Percentiles rank a stretch among this genome's conserved stretches.
phyloP scores from a whole-genome alignment of 768 basidiomycete genomes.

The Russula brevipes region DNA sequence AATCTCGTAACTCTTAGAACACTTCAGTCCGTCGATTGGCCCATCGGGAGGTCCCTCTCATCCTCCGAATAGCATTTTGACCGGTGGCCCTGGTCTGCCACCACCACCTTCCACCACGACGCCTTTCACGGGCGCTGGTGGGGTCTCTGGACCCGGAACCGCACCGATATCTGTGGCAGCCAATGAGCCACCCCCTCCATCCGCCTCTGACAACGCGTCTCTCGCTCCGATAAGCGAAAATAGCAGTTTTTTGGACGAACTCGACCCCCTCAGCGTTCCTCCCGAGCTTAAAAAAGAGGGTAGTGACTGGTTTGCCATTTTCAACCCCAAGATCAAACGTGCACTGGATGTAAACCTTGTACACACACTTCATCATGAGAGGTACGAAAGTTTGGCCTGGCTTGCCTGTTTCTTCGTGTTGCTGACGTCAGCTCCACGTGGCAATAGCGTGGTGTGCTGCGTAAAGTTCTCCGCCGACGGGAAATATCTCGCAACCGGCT shows the following conservation, averaged over 20 bases:
- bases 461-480: conserved; percentile 94
- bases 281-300: conserved; percentile 68
- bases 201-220: conserved; percentile 4
- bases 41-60: conserved; percentile 19
- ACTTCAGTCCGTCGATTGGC: conserved; percentile 25
- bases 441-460: conserved; percentile 71
- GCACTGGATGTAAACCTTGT: conserved; percentile 73
- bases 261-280: conserved; percentile 43
- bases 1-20: conserved; percentile 16
- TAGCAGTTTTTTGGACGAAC: conserved; percentile 43
- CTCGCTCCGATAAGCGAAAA: conserved; percentile 25
- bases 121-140: conserved; percentile 19
- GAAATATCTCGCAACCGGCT: conserved; percentile 89
- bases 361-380: conserved; percentile 88
- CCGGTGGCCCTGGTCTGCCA: conserved; percentile 25
- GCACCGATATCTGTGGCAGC: conserved; percentile 13
- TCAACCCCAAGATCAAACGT: conserved; percentile 75
- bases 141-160: conserved; percentile 21
- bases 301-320: conserved; percentile 83
- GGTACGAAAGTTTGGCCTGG: conserved; percentile 41
- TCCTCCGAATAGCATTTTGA: conserved; percentile 18
- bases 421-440: conserved; percentile 4
- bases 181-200: conserved; percentile 4
- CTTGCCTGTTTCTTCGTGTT: conserved; percentile 5
- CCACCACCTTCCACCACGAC: conserved; percentile 25